Percentiles rank a stretch among this genome's conserved stretches.
Conservation (phyloP, 805 yeast species). For the Zygosaccharomyces gambellarensis region DNA sequence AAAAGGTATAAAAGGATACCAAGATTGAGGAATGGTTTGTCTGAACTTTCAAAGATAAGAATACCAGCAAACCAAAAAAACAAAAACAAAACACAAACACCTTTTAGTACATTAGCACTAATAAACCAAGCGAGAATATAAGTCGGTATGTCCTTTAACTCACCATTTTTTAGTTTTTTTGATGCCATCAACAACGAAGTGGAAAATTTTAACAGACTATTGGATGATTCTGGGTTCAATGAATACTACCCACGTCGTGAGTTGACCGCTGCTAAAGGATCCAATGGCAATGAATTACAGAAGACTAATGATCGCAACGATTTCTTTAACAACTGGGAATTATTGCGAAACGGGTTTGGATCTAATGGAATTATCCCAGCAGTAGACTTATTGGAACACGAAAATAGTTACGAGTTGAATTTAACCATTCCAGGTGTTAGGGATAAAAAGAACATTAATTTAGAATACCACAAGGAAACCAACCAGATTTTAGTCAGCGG, state of each 20-base stretch:
- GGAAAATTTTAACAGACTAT: slow-evolving; percentile 35
- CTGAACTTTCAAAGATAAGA: too few species aligned
- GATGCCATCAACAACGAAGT: slow-evolving; percentile 42
- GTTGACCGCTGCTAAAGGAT: slow-evolving; percentile 8
- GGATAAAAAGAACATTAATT: slow-evolving; percentile 38
- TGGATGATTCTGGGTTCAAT: slow-evolving; percentile 29
- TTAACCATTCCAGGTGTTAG: slow-evolving; percentile 47
- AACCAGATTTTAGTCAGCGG: slow-evolving; percentile 44
- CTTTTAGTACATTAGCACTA: background rate
- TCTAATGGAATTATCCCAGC: slow-evolving; percentile 37
- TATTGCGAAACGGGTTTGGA: slow-evolving; percentile 26
- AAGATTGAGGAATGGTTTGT: background rate
- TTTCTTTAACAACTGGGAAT: slow-evolving; percentile 26
- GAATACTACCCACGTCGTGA: slow-evolving; percentile 21
- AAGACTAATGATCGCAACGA: slow-evolving; percentile 5
- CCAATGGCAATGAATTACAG: slow-evolving; percentile 5
- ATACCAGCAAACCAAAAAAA: background rate
- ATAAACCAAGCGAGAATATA: background rate
- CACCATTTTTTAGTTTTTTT: slow-evolving; percentile 43
- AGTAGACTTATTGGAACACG: slow-evolving; percentile 44
- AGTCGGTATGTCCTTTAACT: slow-evolving; percentile 32
- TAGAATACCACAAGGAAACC: slow-evolving; percentile 44
- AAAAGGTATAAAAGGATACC: background rate
- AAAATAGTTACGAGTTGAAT: slow-evolving; percentile 38
- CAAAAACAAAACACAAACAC: background rate